Evolutionary conservation across 1,284 basidiomycete species (phyloP).

Genomic region (Ustilago tritici): DNA sequence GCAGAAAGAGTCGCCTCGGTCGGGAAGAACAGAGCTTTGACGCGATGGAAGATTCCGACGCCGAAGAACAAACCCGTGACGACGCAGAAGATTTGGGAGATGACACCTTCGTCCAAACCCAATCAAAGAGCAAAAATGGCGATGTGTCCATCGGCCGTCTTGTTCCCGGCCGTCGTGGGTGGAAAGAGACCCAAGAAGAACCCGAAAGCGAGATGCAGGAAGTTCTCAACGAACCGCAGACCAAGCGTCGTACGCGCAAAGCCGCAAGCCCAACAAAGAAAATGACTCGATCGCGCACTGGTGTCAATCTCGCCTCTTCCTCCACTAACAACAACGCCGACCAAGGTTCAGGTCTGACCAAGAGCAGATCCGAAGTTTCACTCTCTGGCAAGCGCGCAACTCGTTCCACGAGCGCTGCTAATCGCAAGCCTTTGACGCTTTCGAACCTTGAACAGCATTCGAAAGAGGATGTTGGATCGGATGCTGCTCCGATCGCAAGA

Average conservation of each 20-base stretch:
- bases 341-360: constrained; percentile 10
- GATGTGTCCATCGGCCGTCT: constrained; percentile 45
- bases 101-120: constrained; percentile 41
- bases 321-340: neutral
- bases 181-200: constrained; percentile 31
- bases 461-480: neutral
- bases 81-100: constrained; percentile 25
- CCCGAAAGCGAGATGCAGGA: constrained; percentile 16
- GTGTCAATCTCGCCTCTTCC: constrained; percentile 17
- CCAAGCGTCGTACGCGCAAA: constrained; percentile 35
- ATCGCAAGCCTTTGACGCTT: constrained; percentile 48
- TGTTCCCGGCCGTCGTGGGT: constrained; percentile 37
- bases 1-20: constrained; percentile 32
- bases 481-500: constrained; percentile 38
- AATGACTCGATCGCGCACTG: constrained; percentile 35
- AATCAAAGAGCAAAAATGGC: neutral
- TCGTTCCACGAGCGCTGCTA: constrained; percentile 36
- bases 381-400: constrained; percentile 28
- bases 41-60: constrained; percentile 19
- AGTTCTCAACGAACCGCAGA: constrained; percentile 20
- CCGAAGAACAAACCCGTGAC: constrained; percentile 12
- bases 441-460: constrained; percentile 45
- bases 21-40: constrained; percentile 17
- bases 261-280: constrained; percentile 9
- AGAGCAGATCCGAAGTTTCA: constrained; percentile 21